Conservation (phyloP, 2,329 filamentous ascomycete species). For the Xylariomycetidae sp. region DNA sequence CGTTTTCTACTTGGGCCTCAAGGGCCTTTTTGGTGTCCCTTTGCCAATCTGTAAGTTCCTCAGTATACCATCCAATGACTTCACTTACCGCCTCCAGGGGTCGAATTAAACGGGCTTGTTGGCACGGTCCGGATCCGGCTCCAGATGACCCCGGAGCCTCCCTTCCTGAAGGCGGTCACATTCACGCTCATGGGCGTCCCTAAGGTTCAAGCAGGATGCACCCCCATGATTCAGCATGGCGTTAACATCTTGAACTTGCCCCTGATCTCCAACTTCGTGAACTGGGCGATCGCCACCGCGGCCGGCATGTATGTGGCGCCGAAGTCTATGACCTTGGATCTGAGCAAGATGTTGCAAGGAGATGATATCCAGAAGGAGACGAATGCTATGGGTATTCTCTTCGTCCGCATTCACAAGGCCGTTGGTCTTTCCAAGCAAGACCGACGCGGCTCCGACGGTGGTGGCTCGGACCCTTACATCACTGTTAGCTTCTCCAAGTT, state of each 20-base stretch:
- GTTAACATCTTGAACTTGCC: conserved; percentile 89
- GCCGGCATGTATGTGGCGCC: conserved; percentile 90
- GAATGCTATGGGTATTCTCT: conserved; percentile 79
- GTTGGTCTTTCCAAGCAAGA: conserved; percentile 89
- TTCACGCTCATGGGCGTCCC: conserved; percentile 93
- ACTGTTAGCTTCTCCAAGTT: conserved; percentile 95
- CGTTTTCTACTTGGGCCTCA: conserved; percentile 87
- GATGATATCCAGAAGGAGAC: conserved; percentile 90
- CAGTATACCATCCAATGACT: conserved; percentile 6
- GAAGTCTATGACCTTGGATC: conserved; percentile 87
- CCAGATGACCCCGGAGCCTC: conserved; percentile 82
- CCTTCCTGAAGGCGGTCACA: conserved; percentile 85
- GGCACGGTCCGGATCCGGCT: conserved; percentile 78
- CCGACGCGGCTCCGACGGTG: conserved; percentile 69
- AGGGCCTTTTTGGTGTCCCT: conserved; percentile 82
- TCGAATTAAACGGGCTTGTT: conserved; percentile 86
- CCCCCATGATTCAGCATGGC: conserved; percentile 85
- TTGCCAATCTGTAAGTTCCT: conserved; percentile 62
- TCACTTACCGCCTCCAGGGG: conserved; percentile 36
- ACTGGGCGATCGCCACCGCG: conserved; percentile 84
- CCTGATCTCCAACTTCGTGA: conserved; percentile 92
- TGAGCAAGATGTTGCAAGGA: conserved; percentile 84
- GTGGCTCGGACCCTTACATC: conserved; percentile 92
- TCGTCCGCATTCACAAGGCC: conserved; percentile 86
- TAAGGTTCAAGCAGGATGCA: conserved; percentile 81